Base-by-base conservation (phyloP, 2,329 filamentous ascomycete species). In the Colletotrichum tofieldiae region DNA sequence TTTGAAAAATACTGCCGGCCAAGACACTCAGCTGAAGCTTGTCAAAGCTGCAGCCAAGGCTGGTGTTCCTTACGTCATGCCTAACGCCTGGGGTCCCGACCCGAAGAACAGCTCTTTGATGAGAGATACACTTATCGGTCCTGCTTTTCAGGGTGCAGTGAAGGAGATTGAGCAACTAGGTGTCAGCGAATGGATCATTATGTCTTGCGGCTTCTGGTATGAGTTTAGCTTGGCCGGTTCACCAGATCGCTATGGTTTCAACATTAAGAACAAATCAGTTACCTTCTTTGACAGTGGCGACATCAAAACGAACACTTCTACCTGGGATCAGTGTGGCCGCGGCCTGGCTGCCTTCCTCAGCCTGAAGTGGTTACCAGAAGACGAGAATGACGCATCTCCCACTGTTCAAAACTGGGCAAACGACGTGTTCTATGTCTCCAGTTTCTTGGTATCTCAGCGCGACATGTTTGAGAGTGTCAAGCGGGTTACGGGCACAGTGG, bases 381-480 rank as follows among this genome's bases (percentile, higher is more conserved):
- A 70, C 43, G 52, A 71, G 55, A 74, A 74, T 0, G 55, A 73
- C 18, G 75, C 76, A 37, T 56, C 49, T 11, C 55, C 61, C 32
- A 61, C 23, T n/a, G n/a, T 73, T 5, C 62, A 70, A n/a, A 82
- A 64, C 71, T 84, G 76, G 76, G 81, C 35, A 3, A 89, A 91
- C 78, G 84, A 85, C 61, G 74, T 76, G 0, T 77, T 92, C 1
- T 89, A 85, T 75, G 75, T 91, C 14, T 84, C 83, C 9, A 91
- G 88, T 72, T 93, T 92, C 81, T 78, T 82, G 14, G 75, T 91
- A 72, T 89, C 81, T 71, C 92, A 94, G 79, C 84, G 85, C 14
- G 91, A 93, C 12, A 93, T 93, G 83, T 85, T 93, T 65, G 86
- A 87, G 49, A 87, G 86, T n/a, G 80, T 91, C 16, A 85, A 91